These are phyloP conservation scores for Jamesozyma spencerorum DNA, from an alignment of 805 yeast species.

Conservation along the genomic window DNA sequence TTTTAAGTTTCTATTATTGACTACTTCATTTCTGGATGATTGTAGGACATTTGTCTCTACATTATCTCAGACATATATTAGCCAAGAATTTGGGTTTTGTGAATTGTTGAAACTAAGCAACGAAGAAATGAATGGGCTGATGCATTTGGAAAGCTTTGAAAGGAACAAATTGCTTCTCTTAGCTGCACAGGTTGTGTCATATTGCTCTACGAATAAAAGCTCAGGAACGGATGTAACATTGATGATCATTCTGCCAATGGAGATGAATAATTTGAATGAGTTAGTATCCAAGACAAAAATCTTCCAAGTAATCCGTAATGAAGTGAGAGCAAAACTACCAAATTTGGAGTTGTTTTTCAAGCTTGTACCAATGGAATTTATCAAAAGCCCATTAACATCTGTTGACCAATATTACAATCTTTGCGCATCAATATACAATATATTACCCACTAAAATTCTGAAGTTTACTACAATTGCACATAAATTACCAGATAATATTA, in stretches of 20 bases:
- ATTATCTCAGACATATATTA: conserved; percentile 26
- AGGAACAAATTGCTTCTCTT: conserved; percentile 43
- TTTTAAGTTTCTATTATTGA: conserved; percentile 43
- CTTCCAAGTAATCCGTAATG: conserved; percentile 39
- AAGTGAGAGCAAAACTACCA: conserved; percentile 26
- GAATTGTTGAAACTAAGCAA: conserved; percentile 25
- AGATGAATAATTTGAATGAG: conserved; percentile 30
- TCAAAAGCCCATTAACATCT: conserved; percentile 28
- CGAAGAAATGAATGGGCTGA: conserved; percentile 23
- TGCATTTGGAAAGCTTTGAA: conserved; percentile 23
- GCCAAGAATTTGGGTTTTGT: conserved; percentile 30
- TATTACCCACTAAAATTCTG: conserved; percentile 30
- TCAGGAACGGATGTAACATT: conserved; percentile 21
- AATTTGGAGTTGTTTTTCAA: conserved; percentile 28
- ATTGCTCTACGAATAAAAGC: conserved; percentile 26
- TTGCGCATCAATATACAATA: conserved; percentile 49
- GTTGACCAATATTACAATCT: conserved; percentile 32
- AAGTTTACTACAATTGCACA: conserved; percentile 34
- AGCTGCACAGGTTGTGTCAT: conserved; percentile 36
- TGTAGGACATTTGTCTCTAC: conserved; percentile 25
- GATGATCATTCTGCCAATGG: conserved; percentile 25
- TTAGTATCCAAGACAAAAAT: conserved; percentile 38
- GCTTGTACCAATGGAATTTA: conserved; percentile 35
- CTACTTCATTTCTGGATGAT: conserved; percentile 23
- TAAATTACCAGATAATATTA: conserved; percentile 35